A percentile compares a stretch with the other conserved stretches of the same genome.
Evolutionary conservation across 495 filamentous ascomycete species (phyloP).

Genomic region (Podospora sp.): DNA sequence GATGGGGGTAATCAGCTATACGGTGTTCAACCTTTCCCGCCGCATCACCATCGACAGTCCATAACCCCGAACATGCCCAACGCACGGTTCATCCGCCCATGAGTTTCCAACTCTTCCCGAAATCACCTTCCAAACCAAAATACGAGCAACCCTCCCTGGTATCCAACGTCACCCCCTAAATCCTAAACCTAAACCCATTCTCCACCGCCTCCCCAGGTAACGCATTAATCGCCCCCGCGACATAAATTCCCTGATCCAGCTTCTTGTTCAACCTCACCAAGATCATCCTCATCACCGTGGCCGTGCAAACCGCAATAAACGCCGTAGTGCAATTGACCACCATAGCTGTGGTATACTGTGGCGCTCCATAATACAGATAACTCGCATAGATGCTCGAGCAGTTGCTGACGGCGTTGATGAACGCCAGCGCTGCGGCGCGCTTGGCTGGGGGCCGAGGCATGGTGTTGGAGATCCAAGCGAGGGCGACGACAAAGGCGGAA

Average conservation of each 20-base stretch:
- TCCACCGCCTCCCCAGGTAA: constrained; percentile 57
- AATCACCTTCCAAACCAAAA: background rate
- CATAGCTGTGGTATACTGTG: constrained; percentile 67
- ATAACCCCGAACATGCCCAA: too few relatives aligned
- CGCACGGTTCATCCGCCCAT: too few relatives aligned
- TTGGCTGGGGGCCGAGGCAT: constrained; percentile 84
- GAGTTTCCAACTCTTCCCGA: background rate
- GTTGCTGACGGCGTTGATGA: constrained; percentile 82
- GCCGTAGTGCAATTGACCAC: constrained; percentile 71
- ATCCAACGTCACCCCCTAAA: constrained; percentile 36
- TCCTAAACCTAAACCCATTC: constrained; percentile 66
- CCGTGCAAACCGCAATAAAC: constrained; percentile 65
- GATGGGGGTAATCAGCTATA: too few relatives aligned
- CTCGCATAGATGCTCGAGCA: constrained; percentile 71
- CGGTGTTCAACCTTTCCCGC: too few relatives aligned
- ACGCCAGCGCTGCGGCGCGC: constrained; percentile 77
- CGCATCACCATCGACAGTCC: too few relatives aligned
- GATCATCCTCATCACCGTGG: constrained; percentile 65
- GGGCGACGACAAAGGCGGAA: constrained; percentile 69
- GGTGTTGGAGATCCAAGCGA: constrained; percentile 80
- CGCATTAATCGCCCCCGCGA: constrained; percentile 52
- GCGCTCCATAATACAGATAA: constrained; percentile 61
- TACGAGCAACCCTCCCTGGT: background rate
- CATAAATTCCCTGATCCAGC: constrained; percentile 58
- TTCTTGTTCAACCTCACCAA: constrained; percentile 72